Percentiles rank a stretch among this genome's conserved stretches.
These are phyloP conservation scores for Tylopilus vinaceipallidus DNA, from an alignment of 768 basidiomycete genomes.

Conservation along the genomic window DNA sequence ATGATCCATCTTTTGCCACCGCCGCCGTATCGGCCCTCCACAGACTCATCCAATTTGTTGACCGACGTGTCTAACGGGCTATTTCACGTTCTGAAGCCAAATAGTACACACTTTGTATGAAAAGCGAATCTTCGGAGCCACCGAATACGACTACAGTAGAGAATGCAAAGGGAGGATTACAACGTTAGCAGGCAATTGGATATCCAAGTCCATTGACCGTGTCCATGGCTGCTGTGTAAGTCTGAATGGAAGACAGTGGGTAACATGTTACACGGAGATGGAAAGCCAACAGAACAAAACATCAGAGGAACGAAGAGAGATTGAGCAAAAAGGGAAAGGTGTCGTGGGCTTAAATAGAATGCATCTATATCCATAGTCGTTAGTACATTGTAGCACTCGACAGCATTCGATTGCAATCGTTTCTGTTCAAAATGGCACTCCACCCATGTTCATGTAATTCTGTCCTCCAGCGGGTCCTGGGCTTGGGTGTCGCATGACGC, in stretches of 20 bases:
- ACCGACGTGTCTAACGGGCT: conserved; percentile 1
- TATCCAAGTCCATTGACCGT: conserved; percentile 56
- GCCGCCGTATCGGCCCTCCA: conserved; percentile 18
- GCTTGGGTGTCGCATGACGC: conserved; percentile 80
- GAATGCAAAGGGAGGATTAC: conserved; percentile 34
- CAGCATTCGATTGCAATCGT: conserved; percentile 9
- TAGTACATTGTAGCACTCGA: conserved; percentile 9
- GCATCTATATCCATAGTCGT: conserved; percentile 27
- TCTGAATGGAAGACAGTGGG: conserved; percentile 29
- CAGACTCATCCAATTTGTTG: conserved; percentile 11
- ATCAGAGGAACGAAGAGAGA: conserved; percentile 20
- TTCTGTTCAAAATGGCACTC: conserved; percentile 29
- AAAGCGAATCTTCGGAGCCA: not conserved
- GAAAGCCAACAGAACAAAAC: conserved; percentile 15
- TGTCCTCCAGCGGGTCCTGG: conserved; percentile 52
- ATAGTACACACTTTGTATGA: not conserved
- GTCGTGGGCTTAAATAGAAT: conserved; percentile 14
- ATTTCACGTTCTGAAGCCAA: too few relatives aligned
- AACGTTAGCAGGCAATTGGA: conserved; percentile 49
- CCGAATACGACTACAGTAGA: conserved; percentile 14
- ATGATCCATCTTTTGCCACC: conserved; percentile 22
- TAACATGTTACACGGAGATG: conserved; percentile 28
- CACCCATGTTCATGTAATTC: conserved; percentile 44
- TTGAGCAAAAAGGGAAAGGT: conserved; percentile 10
- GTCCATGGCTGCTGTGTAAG: conserved; percentile 33